phyloP scores from a whole-genome alignment of 257 asterid genomes.

The Salvia hispanica region DNA sequence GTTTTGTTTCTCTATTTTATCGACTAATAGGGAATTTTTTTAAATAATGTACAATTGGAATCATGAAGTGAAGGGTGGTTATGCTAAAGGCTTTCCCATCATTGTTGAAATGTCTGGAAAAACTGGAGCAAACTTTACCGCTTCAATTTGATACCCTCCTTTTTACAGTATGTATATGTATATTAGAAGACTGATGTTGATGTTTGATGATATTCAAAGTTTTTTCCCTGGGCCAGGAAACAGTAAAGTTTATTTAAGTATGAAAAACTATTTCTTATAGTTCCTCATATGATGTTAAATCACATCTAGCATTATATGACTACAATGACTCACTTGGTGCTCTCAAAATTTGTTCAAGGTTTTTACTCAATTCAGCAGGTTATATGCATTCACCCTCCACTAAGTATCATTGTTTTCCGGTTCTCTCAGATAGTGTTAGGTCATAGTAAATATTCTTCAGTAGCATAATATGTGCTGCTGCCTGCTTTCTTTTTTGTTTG shows the following conservation, averaged over 20 bases:
- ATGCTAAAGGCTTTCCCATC: slow-evolving; percentile 16
- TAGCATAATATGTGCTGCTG: too few relatives aligned
- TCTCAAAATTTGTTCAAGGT: slow-evolving; percentile 4
- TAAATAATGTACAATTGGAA: slow-evolving; percentile 10
- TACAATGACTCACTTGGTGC: slow-evolving; percentile 4
- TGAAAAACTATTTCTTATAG: slow-evolving; percentile 21
- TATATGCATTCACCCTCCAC: too few relatives aligned
- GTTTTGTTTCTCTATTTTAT: slow-evolving; percentile 22
- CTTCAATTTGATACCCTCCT: slow-evolving; percentile 8
- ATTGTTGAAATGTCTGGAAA: slow-evolving; percentile 17
- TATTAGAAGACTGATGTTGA: slow-evolving; percentile 21
- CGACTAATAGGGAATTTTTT: background rate
- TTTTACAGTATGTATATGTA: background rate
- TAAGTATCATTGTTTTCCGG: too few relatives aligned
- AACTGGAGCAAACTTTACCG: slow-evolving; percentile 5
- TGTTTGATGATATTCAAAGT: slow-evolving; percentile 25
- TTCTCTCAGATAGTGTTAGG: too few relatives aligned
- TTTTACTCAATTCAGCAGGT: slow-evolving; percentile 1
- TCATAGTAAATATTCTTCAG: too few relatives aligned
- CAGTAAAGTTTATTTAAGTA: slow-evolving; percentile 15
- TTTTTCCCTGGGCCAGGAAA: slow-evolving; percentile 25
- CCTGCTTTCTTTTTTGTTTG: slow-evolving; percentile 19
- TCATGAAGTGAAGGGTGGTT: slow-evolving; percentile 10
- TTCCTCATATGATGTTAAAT: slow-evolving; percentile 4
- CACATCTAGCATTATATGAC: slow-evolving; percentile 3